Evolutionary conservation across 2,329 filamentous ascomycete species (phyloP), one percentile per base, ranked within the genome.

Genomic region (Trichoderma citrinoviride): DNA sequence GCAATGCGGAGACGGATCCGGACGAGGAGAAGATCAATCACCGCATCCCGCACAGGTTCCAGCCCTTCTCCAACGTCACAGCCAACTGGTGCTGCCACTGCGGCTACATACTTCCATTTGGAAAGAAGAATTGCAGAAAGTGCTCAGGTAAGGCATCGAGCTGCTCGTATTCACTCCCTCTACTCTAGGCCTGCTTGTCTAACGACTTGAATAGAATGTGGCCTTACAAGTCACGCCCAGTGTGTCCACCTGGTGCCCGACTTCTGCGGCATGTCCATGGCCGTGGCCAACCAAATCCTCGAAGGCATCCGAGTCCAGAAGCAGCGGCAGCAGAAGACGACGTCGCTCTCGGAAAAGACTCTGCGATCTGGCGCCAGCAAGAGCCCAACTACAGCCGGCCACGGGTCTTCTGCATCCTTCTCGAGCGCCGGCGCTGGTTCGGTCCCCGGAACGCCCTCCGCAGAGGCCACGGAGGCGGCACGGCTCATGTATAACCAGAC

Each of bases 1-100:
- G 94, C 68, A 99, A 99, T 75, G 94, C 95, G 68, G 95, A 99
- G 77, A 96, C 92, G 6, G 95, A 99, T 76, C 94, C 95, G 23
- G 95, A 99, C 78, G 95, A 99, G 79, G 95, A 97, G 79, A 99
- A 98, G 83, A 96, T 99, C 86, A 99, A 99, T 76, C 95, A 99
- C 77, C 91, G 95, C 69, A 99, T 99, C 75, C 95, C 95, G 8
- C 95, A 99, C 85, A 90, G 95, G 61, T 99, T 98, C 82, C 89
- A 94, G 73, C 88, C 90, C n/a, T 99, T 96, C 76, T 93, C 93
- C 69, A 99, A 99, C 74, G 91, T 99, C 79, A 95, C 93, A 17
- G 95, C 95, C 71, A 99, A 98, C 76, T 99, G 95, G 95, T 99
- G 95, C 79, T 99, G 95, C 75, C 95, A 99, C 78, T 99, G 95